Evolutionary conservation across 305 asterid species (phyloP).

Genomic region (Fraxinus greggii): DNA sequence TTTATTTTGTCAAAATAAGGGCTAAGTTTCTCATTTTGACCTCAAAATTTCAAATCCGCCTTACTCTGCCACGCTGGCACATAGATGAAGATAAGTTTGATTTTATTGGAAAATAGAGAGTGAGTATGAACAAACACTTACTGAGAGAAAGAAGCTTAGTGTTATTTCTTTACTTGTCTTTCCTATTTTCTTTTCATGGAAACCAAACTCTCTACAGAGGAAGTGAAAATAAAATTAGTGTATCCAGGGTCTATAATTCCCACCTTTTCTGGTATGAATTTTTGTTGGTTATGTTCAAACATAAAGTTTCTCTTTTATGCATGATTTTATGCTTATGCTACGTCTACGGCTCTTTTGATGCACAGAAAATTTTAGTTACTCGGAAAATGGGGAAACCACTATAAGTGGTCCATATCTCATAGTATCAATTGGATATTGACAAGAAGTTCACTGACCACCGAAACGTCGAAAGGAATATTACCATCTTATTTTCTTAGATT

Average conservation of each 20-base stretch:
- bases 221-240: background rate
- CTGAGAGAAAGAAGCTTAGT: background rate
- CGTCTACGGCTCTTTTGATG: background rate
- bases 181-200: background rate
- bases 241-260: background rate
- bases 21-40: background rate
- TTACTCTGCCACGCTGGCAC: background rate
- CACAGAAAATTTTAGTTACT: constrained; percentile 1
- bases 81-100: background rate
- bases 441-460: background rate
- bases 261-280: background rate
- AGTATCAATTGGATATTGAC: background rate
- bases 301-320: background rate
- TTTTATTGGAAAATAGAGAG: background rate
- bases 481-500: constrained; percentile 8
- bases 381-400: constrained; percentile 14
- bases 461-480: background rate
- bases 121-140: background rate
- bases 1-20: background rate
- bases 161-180: constrained; percentile 4
- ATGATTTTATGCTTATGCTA: constrained; percentile 3
- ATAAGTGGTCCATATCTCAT: background rate
- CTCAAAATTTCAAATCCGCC: constrained; percentile 8
- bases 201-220: constrained; percentile 5
- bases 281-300: background rate